Evolutionary conservation across 2,329 filamentous ascomycete genomes (phyloP), one percentile per base, ranked within the genome.

Genomic region (Nemania diffusa): DNA sequence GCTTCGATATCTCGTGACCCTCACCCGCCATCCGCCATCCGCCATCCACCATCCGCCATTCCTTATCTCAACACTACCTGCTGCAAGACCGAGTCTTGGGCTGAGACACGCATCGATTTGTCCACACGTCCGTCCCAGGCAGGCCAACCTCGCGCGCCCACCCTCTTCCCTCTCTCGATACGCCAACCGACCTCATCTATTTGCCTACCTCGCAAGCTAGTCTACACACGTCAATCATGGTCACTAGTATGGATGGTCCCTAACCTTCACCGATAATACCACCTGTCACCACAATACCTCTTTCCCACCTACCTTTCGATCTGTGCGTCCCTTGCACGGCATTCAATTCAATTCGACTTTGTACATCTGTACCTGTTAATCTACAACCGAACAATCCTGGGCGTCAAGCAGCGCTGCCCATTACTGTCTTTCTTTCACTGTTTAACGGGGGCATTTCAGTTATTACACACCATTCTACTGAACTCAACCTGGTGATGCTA

Each of bases 71-170:
- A 57, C 37, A 40, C 60, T 56, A 34, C 55, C 42, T 56, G 37
- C 62, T 56, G 65, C 57, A 56, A 42, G 57, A 62, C 48, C 24
- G 51, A 57, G 57, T 62, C 59, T 32, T 62, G 34, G 58, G 55
- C 64, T 69, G 64, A 69, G 67, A 69, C 65, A 68, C 55, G 44
- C 57, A 57, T 56, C 64, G 32, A 64, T 53, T 62, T 58, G 61
- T 44, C 53, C 55, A 55, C 40, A 53, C 59, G 17, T 17, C 7
- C 44, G 27, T 48, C 51, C 53, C n/a, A n/a, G n/a, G n/a, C 46
- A 44, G 26, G 55, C 57, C 42, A 55, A 48, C 58, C 50, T 56
- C 50, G 44, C 24, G 58, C 26, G 40, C 17, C 34, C 53, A 44
- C 50, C 48, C 40, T 44, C 32, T 56, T 40, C 2, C 50, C 51